Evolutionary conservation across 768 basidiomycete species (phyloP).

Genomic region (Strobilomyces confusus): DNA sequence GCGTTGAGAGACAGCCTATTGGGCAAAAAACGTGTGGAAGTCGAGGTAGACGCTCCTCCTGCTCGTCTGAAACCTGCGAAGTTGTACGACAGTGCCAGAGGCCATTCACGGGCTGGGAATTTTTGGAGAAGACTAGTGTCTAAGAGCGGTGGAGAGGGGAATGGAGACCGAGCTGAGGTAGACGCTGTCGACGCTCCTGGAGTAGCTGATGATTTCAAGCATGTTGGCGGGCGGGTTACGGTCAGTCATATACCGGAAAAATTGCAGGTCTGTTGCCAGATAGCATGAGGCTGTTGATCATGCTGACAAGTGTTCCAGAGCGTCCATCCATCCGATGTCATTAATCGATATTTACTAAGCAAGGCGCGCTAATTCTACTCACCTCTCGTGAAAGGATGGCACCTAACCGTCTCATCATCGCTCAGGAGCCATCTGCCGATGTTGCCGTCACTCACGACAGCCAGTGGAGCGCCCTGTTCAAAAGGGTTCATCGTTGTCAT

Average conservation of each 20-base stretch:
- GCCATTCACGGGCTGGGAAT: not conserved
- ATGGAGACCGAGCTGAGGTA: not conserved
- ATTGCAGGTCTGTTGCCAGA: not conserved
- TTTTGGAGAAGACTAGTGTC: not conserved
- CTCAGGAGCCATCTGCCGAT: not conserved
- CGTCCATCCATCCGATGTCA: constrained; percentile 10
- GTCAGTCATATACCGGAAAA: not conserved
- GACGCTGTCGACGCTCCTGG: not conserved
- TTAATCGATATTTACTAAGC: constrained; percentile 10
- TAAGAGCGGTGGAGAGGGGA: not conserved
- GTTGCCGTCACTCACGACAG: not conserved
- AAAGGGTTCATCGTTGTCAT: not conserved
- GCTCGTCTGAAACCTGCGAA: not conserved
- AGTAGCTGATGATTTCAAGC: not conserved
- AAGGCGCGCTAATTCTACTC: not conserved
- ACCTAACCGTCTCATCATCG: not conserved
- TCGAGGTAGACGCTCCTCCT: not conserved
- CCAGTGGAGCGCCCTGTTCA: not conserved
- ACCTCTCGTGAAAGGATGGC: too few relatives aligned
- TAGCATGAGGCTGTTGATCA: too few relatives aligned
- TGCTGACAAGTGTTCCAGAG: not conserved
- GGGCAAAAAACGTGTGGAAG: constrained; percentile 3
- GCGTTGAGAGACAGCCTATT: constrained; percentile 7
- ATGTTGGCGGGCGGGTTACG: not conserved
- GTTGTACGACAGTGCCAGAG: not conserved